These are phyloP conservation scores for Gnomoniopsis sp. DNA, from an alignment of 2,329 filamentous ascomycete species.

Conservation along the genomic window DNA sequence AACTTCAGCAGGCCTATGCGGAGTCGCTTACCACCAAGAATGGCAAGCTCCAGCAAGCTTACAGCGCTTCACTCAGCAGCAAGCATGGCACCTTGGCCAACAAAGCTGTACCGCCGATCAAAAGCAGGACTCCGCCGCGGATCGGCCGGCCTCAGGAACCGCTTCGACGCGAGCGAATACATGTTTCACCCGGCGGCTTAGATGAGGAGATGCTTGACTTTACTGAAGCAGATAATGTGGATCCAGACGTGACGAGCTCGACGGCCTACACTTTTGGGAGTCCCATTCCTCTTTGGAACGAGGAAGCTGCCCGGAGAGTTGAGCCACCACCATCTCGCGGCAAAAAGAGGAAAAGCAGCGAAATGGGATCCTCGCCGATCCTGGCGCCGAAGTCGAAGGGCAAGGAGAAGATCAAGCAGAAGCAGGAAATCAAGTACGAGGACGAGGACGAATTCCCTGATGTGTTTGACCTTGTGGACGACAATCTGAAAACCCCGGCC, in stretches of 20 bases:
- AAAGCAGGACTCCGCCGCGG: slow-evolving; percentile 16
- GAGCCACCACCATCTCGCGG: slow-evolving; percentile 35
- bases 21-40: slow-evolving; percentile 26
- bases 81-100: slow-evolving; percentile 15
- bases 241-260: slow-evolving; percentile 11
- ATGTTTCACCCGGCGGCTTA: slow-evolving; percentile 30
- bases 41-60: slow-evolving; percentile 31
- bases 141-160: slow-evolving; percentile 6
- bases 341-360: slow-evolving; percentile 52
- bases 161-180: slow-evolving; percentile 17
- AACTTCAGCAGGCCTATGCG: slow-evolving; percentile 33
- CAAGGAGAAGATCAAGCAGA: slow-evolving; percentile 33
- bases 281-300: slow-evolving; percentile 39
- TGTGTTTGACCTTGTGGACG: slow-evolving; percentile 42
- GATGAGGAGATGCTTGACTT: slow-evolving; percentile 35
- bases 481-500: slow-evolving; percentile 25
- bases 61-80: slow-evolving; percentile 29
- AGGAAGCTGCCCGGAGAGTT: slow-evolving; percentile 36
- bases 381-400: slow-evolving; percentile 28
- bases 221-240: slow-evolving; percentile 31
- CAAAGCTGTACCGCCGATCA: slow-evolving; percentile 16
- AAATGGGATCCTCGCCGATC: slow-evolving; percentile 33
- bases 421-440: slow-evolving; percentile 25
- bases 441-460: slow-evolving; percentile 50
- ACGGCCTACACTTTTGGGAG: slow-evolving; percentile 33